Conservation (phyloP, 305 asterid species). For the Salvia sclarea region DNA sequence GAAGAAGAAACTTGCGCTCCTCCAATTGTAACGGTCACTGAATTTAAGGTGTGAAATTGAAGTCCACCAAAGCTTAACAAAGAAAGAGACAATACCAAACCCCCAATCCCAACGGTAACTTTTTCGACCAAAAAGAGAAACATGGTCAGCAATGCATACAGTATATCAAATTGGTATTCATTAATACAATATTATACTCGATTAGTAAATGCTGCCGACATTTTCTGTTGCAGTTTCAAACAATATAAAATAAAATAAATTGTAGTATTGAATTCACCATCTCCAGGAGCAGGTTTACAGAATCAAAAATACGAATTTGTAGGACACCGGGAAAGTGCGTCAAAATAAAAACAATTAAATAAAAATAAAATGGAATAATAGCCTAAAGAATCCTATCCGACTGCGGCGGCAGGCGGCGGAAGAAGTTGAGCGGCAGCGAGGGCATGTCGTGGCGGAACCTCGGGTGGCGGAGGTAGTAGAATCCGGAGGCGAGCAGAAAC, state of each 20-base stretch:
- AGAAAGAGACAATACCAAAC: neutral
- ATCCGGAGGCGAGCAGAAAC: slow-evolving; percentile 54
- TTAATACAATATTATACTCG: no score
- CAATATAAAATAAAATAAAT: slow-evolving; percentile 22
- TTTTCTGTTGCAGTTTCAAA: neutral
- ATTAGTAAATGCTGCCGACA: no score
- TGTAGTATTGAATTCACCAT: slow-evolving; percentile 30
- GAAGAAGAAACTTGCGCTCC: slow-evolving; percentile 29
- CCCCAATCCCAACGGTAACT: slow-evolving; percentile 37
- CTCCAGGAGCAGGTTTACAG: slow-evolving; percentile 36
- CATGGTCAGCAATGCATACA: neutral
- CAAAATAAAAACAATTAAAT: neutral
- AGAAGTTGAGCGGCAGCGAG: slow-evolving; percentile 68
- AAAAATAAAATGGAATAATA: neutral
- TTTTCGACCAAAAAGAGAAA: neutral
- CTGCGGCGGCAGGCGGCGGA: slow-evolving; percentile 77
- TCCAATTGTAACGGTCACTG: slow-evolving; percentile 38
- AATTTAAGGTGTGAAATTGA: slow-evolving; percentile 26
- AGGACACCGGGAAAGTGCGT: slow-evolving; percentile 51
- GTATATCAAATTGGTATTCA: no score
- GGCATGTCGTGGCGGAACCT: slow-evolving; percentile 90
- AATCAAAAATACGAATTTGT: slow-evolving; percentile 26
- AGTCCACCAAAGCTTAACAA: slow-evolving; percentile 26
- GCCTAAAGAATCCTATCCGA: slow-evolving; percentile 72
- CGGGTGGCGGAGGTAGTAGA: slow-evolving; percentile 83